Base-by-base conservation (phyloP, 2,329 filamentous ascomycete genomes). In the Colletotrichum neosansevieriae region DNA sequence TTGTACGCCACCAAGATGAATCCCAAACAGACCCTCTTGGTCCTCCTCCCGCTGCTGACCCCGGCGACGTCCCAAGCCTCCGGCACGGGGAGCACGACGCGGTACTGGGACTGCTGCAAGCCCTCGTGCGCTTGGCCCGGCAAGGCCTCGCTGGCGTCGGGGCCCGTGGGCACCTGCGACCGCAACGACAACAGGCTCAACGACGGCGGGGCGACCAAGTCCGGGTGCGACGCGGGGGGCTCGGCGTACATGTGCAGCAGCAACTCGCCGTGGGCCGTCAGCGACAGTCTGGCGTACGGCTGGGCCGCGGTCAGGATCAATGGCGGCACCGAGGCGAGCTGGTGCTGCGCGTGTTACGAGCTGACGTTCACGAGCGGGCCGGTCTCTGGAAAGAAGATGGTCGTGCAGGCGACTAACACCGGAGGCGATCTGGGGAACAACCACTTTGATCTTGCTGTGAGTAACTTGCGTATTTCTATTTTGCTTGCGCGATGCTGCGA, bases 331-430 rank as follows among this genome's bases (percentile, higher is more conserved):
- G 84, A 86, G 74, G 76, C 75, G 42, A 73, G 73, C 21, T 84
- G 83, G 80, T 87, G 85, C 76, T 86, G 85, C 73, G 83, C 76
- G 19, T 89, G 87, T 79, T 89, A 88, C 75, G 84, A 88, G 77
- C 78, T 90, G 63, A 87, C 86, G 12, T 89, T 90, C 74, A 89
- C 86, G 11, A 84, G 82, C 74, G 84, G 83, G 6, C 76, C 83
- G 1, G 80, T 88, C 17, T 73, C 75, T 49, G 86, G 87, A 57
- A 89, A 89, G 80, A 87, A 82, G 74, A 84, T 89, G 83, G 81
- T 89, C 45, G 83, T 89, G 36, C 87, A 89, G 77, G 86, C 86
- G 10, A 87, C 84, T 15, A 89, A 89, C 73, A 89, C 86, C 15
- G 87, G 86, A 4, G 82, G 79, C 11, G 86, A 88, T 71, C 75